These are phyloP conservation scores for Hortaea sp. DNA, from an alignment of 2,329 filamentous ascomycete genomes.

Conservation along the genomic window DNA sequence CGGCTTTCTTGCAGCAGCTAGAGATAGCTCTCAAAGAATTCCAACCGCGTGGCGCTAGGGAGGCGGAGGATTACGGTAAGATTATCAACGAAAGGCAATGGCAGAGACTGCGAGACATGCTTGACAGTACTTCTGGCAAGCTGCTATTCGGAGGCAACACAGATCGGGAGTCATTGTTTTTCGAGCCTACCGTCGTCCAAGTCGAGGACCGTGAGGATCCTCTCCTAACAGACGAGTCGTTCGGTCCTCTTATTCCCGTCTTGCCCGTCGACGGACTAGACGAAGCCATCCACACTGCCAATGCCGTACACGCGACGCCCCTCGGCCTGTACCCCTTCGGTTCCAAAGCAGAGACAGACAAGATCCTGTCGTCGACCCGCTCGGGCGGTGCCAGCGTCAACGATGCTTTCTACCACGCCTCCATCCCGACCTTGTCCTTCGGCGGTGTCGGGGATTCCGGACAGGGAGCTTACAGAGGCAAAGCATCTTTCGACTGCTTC, in stretches of 20 bases:
- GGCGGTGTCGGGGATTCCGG: conserved; percentile 77
- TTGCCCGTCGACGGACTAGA: conserved; percentile 70
- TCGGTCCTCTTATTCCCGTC: conserved; percentile 84
- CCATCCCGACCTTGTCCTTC: conserved; percentile 63
- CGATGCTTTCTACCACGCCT: conserved; percentile 58
- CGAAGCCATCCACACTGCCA: conserved; percentile 73
- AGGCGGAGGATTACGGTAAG: conserved; percentile 66
- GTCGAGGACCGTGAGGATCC: conserved; percentile 66
- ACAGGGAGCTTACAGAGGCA: conserved; percentile 66
- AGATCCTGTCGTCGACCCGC: conserved; percentile 41
- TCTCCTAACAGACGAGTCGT: conserved; percentile 74
- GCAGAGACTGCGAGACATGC: conserved; percentile 74
- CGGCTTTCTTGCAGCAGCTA: conserved; percentile 49
- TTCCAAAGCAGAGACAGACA: conserved; percentile 64
- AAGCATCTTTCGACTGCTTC: conserved; percentile 60
- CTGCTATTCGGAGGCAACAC: conserved; percentile 78
- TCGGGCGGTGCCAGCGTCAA: conserved; percentile 44
- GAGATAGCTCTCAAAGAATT: conserved; percentile 63
- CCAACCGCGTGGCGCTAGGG: conserved; percentile 71
- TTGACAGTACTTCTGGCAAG: conserved; percentile 73
- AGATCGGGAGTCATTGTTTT: conserved; percentile 71
- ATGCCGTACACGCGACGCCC: conserved; percentile 72
- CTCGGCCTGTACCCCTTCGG: conserved; percentile 81
- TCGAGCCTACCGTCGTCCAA: conserved; percentile 87
- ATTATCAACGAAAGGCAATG: conserved; percentile 77